Conservation (phyloP, 495 filamentous ascomycete species). For the Wilcoxina mikolae region DNA sequence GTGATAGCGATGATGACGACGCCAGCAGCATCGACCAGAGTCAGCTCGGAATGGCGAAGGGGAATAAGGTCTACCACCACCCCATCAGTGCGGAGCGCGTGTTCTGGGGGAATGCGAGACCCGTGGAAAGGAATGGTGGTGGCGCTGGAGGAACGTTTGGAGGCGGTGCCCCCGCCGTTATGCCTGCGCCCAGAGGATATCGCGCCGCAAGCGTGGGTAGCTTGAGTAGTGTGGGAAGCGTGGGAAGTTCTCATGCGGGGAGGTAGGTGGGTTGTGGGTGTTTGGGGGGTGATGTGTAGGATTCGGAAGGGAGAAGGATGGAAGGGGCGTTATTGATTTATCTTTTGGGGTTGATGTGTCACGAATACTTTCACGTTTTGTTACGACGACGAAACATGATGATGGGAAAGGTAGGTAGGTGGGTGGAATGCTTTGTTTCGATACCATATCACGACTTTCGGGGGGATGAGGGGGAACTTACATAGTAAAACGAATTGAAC, state of each 20-base stretch:
- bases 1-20: conserved; percentile 23
- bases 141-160: conserved; percentile 24
- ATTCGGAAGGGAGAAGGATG: no score
- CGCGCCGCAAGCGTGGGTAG: conserved; percentile 23
- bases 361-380: no score
- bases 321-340: no score
- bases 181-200: conserved; percentile 21
- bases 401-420: no score
- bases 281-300: no score
- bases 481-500: no score
- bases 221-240: conserved; percentile 18
- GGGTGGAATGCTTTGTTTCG: no score
- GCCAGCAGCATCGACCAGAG: conserved; percentile 13
- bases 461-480: no score
- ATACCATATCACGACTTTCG: no score
- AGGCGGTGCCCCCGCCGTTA: conserved; percentile 16
- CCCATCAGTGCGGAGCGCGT: conserved; percentile 16
- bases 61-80: conserved; percentile 24
- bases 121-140: conserved; percentile 22
- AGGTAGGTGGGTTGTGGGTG: background rate
- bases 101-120: conserved; percentile 11
- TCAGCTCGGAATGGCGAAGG: conserved; percentile 27
- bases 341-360: no score
- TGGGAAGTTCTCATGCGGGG: conserved; percentile 14
- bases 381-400: no score